Base-by-base conservation (phyloP, 345 rosid genomes). In the Heritiera fomes region DNA sequence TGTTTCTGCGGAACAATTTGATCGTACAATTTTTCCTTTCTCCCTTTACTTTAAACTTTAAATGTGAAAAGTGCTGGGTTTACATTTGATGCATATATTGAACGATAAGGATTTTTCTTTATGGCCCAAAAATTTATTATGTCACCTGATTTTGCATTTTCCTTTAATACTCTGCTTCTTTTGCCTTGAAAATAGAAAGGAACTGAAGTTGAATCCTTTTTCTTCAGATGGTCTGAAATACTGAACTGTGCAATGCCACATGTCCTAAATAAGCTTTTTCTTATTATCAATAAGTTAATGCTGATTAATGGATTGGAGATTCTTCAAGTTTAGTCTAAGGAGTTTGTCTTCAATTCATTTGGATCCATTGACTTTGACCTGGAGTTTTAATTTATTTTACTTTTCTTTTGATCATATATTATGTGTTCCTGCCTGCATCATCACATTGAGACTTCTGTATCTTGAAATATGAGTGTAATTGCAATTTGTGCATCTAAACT, bases 331-430 rank as follows among this genome's bases (percentile, higher is more conserved):
- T 38, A 17, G 71, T 18, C 30, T 66, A 8, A 66, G 8, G 49
- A 66, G 49, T 66, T 40, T 66, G 71, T 66, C 47, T 66, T 66
- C 50, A 66, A 66, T 49, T 66, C 9, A 15, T 43, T 41, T 43
- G 50, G 23, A n/a, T 34, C 70, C 40, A 8, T 40, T 40, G 49
- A 18, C 50, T 66, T 41, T 41, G 14, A 40, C 47, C 50, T 8
- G 28, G 49, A 41, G 14, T 66, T 17, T 66, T 28, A 41, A 8
- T 40, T 18, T 66, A 8, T 63, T 41, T 41, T 66, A n/a, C 71
- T 18, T 66, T 41, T 66, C 71, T 9, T 66, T 66, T n/a, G 15
- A 4, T 41, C 71, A 41, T 66, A 41, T 41, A 66, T 62, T 66
- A 18, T 66, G 7, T 66, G 32, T 41, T 30, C 30, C 5, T 56